Conservation (phyloP, 805 yeast genomes). For the Cyberlindnera meyerae region DNA sequence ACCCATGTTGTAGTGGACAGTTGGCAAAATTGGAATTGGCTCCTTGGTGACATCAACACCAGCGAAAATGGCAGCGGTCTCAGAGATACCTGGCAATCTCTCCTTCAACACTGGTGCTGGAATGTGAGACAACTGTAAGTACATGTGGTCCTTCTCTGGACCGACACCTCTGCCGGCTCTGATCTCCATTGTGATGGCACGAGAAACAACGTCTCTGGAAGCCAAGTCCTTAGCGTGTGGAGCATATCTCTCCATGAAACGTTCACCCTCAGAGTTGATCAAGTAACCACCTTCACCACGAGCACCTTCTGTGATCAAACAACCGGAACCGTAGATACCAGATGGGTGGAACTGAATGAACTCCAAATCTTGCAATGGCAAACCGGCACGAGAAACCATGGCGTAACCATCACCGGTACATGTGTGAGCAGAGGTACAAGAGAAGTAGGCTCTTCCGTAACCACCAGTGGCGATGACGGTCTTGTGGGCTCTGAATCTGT, state of each 20-base stretch:
- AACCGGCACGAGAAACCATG: constrained; percentile 97
- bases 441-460: constrained; percentile 96
- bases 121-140: constrained; percentile 86
- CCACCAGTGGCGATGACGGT: constrained; percentile 99
- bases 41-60: constrained; percentile 99
- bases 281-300: constrained; percentile 99
- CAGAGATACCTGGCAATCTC: constrained; percentile 98
- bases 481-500: constrained; percentile 95
- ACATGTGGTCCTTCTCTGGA: constrained; percentile 91
- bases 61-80: constrained; percentile 96
- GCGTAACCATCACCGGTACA: constrained; percentile 99
- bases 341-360: constrained; percentile 99
- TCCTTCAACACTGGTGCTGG: constrained; percentile 90
- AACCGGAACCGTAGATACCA: constrained; percentile 98
- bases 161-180: constrained; percentile 99
- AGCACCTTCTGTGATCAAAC: constrained; percentile 98
- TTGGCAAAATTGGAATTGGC: constrained; percentile 97
- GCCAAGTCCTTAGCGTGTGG: constrained; percentile 98
- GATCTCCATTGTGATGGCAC: constrained; percentile 98
- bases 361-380: constrained; percentile 95
- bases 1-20: constrained; percentile 99
- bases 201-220: constrained; percentile 95
- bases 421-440: constrained; percentile 98
- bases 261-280: constrained; percentile 95
- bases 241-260: constrained; percentile 99